A percentile compares a stretch with the other conserved stretches of the same genome.
These are phyloP conservation scores for Saksenaea oblongispora DNA, from an alignment of 371 early-diverging fungal genomes.

Conservation along the genomic window DNA sequence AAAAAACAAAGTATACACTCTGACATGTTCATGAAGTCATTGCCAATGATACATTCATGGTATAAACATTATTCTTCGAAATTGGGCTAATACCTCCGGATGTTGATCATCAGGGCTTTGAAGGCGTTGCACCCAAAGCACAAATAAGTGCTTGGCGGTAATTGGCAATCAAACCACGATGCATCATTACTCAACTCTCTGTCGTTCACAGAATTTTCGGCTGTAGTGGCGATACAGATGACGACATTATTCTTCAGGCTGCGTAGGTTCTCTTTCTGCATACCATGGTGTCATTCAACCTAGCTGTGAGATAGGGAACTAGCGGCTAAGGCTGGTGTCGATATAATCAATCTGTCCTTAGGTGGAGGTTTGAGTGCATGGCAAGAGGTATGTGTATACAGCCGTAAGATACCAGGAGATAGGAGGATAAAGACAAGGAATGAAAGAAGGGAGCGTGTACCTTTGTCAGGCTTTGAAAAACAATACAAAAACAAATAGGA, in stretches of 20 bases:
- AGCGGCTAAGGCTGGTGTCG: conserved; percentile 50
- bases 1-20: not conserved
- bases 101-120: conserved; percentile 8
- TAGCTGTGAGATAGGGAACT: conserved; percentile 17
- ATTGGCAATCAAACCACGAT: not conserved
- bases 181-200: not conserved
- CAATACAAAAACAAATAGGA: not conserved
- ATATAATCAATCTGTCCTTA: conserved; percentile 22
- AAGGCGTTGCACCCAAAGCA: conserved; percentile 18
- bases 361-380: conserved; percentile 44
- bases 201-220: conserved; percentile 8
- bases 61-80: not conserved
- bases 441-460: not conserved
- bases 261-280: conserved; percentile 7
- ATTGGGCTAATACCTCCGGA: not conserved
- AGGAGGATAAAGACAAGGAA: not conserved
- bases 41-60: conserved; percentile 37
- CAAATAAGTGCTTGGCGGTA: conserved; percentile 18
- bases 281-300: too few species aligned
- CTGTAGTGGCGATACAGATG: conserved; percentile 11
- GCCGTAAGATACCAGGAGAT: not conserved
- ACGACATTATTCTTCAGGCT: conserved; percentile 16
- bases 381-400: conserved; percentile 31
- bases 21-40: conserved; percentile 22
- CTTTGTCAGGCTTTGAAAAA: not conserved